Conservation (phyloP, 208 protist species). For the Trypanosoma rangeli region DNA sequence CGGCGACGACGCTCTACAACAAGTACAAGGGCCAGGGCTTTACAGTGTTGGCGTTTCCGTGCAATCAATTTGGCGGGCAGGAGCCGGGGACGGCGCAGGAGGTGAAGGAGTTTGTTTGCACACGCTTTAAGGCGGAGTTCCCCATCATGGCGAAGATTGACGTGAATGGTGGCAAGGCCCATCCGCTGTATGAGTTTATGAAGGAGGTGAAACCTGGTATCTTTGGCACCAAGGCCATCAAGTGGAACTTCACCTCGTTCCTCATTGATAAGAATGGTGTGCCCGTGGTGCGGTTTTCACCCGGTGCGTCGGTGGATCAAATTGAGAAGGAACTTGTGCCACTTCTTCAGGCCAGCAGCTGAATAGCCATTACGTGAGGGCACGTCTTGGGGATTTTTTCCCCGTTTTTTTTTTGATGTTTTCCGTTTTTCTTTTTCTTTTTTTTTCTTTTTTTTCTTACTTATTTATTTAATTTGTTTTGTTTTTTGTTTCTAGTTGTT, state of each 20-base stretch:
- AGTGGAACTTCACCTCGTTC: slow-evolving; percentile 96
- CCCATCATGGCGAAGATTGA: slow-evolving; percentile 66
- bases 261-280: slow-evolving; percentile 74
- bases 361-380: background rate
- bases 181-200: slow-evolving; percentile 83
- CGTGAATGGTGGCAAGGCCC: slow-evolving; percentile 85
- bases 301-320: slow-evolving; percentile 41
- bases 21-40: slow-evolving; percentile 86
- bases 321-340: slow-evolving; percentile 72
- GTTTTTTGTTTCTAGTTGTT: background rate
- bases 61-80: slow-evolving; percentile 85
- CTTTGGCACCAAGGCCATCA: slow-evolving; percentile 73
- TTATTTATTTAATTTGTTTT: slow-evolving; percentile 4
- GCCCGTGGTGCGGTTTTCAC: slow-evolving; percentile 66
- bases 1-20: slow-evolving; percentile 76
- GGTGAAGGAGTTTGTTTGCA: slow-evolving; percentile 44
- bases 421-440: slow-evolving; percentile 10
- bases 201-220: slow-evolving; percentile 66
- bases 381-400: background rate
- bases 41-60: slow-evolving; percentile 91
- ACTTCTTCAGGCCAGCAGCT: slow-evolving; percentile 29
- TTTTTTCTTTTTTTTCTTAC: background rate
- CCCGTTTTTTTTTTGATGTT: background rate
- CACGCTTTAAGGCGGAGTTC: slow-evolving; percentile 39
- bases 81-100: slow-evolving; percentile 47